Base-by-base conservation (phyloP, 306 rosid species). In the Sphenostylis stenocarpa region DNA sequence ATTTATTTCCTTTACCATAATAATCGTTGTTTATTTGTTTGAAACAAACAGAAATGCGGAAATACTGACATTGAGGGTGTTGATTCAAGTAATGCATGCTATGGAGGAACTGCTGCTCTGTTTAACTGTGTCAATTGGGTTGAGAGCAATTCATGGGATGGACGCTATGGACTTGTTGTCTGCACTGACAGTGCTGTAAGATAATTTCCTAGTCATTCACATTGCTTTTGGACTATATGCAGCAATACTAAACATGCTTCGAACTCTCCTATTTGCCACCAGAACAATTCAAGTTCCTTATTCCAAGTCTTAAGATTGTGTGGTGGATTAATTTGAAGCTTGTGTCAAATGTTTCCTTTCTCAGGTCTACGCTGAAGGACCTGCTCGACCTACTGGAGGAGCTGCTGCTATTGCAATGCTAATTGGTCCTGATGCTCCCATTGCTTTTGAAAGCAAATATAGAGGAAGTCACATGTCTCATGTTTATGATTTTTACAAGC, bases 291-390 rank as follows among this genome's bases (percentile, higher is more conserved):
- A 38, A 26, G 52, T 52, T 67, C 41, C 64, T 61, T 26, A 69
- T 61, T 43, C 65, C 16, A 65, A 62, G 56, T 78, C 67, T 39
- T 64, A 48, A 38, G 64, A 72, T 69, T 74, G 41, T 60, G 28
- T 48, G 51, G 58, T 36, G 64, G 47, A 26, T 68, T 31, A 56
- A 55, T 79, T 67, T 67, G 65, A 51, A 72, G 49, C 70, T 45
- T 51, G 28, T 66, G 28, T 53, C 14, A 47, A 67, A 13, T 61
- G 29, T 76, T 56, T 79, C 38, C 77, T 83, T 77, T 83, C 72
- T 76, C 89, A 96, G 99, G 98, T 96, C 55, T 96, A 96, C 69
- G 99, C 99, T 20, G 99, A 95, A 83, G 99, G 99, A 77, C 99
- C 99, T 13, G 99, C 99, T 70, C 88, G 99, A 60, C 99, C 99